Percentiles rank a stretch among this genome's conserved stretches.
These are phyloP conservation scores for Scutellaria barbata DNA, from an alignment of 257 asterid genomes.

Conservation along the genomic window DNA sequence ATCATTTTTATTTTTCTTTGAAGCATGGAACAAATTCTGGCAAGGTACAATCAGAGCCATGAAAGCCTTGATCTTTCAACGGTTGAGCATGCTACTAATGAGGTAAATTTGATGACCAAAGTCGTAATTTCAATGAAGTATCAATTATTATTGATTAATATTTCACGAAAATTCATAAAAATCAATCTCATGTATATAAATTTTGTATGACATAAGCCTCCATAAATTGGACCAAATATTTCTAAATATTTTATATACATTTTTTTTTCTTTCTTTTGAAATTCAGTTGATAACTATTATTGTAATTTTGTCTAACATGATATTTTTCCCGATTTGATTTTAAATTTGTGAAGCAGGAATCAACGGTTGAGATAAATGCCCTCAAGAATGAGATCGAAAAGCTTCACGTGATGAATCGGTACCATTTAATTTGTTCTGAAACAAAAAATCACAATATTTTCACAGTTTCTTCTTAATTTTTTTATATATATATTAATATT, in stretches of 20 bases:
- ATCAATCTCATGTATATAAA: no score
- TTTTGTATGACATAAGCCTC: no score
- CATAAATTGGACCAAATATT: no score
- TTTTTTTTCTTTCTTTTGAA: no score
- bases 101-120: conserved; percentile 40
- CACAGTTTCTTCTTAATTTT: no score
- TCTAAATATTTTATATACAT: no score
- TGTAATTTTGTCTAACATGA: neutral
- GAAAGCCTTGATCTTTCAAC: conserved; percentile 40
- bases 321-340: neutral
- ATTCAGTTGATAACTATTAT: no score
- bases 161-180: no score
- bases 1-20: conserved; percentile 6
- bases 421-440: conserved; percentile 18
- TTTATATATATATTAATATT: neutral
- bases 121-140: neutral
- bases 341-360: conserved; percentile 40
- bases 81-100: conserved; percentile 40
- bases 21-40: conserved; percentile 74
- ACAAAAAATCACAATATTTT: no score
- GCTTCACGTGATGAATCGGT: conserved; percentile 56
- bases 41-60: conserved; percentile 46
- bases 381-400: conserved; percentile 58
- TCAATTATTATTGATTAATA: neutral
- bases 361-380: conserved; percentile 43